Evolutionary conservation across 1,284 basidiomycete genomes (phyloP).

Genomic region (Sanghuangporus sanghuang): DNA sequence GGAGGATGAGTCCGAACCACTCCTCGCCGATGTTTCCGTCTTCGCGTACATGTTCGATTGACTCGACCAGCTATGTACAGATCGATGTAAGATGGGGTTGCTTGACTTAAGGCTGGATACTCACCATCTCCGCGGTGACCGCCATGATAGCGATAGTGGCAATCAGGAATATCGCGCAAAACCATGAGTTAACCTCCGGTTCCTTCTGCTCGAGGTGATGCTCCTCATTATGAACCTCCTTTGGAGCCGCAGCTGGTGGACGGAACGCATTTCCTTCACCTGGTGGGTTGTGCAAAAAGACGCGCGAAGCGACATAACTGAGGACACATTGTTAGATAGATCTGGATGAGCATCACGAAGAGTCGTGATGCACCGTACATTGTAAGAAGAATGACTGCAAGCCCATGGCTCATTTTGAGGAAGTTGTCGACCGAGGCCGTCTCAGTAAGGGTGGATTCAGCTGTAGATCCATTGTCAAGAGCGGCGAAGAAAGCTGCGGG

Average conservation of each 20-base stretch:
- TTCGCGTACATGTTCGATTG: slow-evolving; percentile 49
- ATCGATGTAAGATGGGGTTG: neutral
- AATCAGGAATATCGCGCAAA: slow-evolving; percentile 47
- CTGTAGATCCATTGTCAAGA: slow-evolving; percentile 34
- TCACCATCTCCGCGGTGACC: slow-evolving; percentile 62
- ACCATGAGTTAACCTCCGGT: slow-evolving; percentile 57
- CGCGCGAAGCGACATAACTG: slow-evolving; percentile 59
- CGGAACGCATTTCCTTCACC: slow-evolving; percentile 47
- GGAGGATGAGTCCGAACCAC: slow-evolving; percentile 68
- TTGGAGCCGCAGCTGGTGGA: slow-evolving; percentile 38
- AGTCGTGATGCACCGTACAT: slow-evolving; percentile 36
- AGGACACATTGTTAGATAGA: neutral
- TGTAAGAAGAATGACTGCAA: slow-evolving; percentile 53
- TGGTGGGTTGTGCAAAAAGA: slow-evolving; percentile 65
- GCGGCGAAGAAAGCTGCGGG: slow-evolving; percentile 65
- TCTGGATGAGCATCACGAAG: neutral
- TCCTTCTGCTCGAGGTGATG: slow-evolving; percentile 35
- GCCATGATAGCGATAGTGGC: slow-evolving; percentile 56
- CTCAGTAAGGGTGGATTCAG: slow-evolving; percentile 31
- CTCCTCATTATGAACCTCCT: slow-evolving; percentile 39
- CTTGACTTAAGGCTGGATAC: slow-evolving; percentile 19
- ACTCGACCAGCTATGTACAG: slow-evolving; percentile 48
- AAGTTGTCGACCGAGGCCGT: slow-evolving; percentile 38
- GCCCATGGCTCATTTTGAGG: slow-evolving; percentile 55
- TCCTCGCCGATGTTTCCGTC: slow-evolving; percentile 39